Evolutionary conservation across 345 rosid genomes (phyloP).

Genomic region (Acer negundo): DNA sequence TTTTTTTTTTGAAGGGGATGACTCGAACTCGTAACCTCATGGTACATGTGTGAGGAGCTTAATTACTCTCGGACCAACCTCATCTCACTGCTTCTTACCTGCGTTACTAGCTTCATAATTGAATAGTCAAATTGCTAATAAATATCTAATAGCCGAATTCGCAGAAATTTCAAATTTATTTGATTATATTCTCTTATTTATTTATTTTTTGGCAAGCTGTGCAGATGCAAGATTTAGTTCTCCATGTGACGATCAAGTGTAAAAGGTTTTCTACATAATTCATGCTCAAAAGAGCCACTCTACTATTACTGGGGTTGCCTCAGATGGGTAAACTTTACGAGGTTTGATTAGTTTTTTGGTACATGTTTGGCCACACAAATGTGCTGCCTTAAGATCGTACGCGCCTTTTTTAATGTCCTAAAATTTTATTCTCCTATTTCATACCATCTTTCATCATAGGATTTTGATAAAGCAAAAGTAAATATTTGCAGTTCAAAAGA

Average conservation of each 20-base stretch:
- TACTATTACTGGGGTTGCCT: not conserved
- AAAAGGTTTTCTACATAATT: not conserved
- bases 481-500: not conserved
- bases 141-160: not conserved
- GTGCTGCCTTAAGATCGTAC: not conserved
- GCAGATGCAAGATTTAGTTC: conserved; percentile 15
- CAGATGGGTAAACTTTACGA: not conserved
- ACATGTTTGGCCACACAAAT: not conserved
- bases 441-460: not conserved
- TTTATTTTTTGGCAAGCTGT: not conserved
- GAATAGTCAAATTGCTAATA: not conserved
- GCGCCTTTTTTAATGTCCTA: not conserved
- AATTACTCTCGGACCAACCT: too few species aligned
- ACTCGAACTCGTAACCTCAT: too few species aligned
- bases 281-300: not conserved
- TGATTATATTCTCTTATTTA: not conserved
- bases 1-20: too few species aligned
- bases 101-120: not conserved
- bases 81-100: not conserved
- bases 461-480: not conserved
- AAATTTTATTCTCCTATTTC: not conserved
- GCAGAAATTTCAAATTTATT: not conserved
- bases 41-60: too few species aligned
- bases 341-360: not conserved
- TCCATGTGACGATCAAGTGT: conserved; percentile 4